Conservation (phyloP, 164 flowering plant species). For the Protea cynaroides region DNA sequence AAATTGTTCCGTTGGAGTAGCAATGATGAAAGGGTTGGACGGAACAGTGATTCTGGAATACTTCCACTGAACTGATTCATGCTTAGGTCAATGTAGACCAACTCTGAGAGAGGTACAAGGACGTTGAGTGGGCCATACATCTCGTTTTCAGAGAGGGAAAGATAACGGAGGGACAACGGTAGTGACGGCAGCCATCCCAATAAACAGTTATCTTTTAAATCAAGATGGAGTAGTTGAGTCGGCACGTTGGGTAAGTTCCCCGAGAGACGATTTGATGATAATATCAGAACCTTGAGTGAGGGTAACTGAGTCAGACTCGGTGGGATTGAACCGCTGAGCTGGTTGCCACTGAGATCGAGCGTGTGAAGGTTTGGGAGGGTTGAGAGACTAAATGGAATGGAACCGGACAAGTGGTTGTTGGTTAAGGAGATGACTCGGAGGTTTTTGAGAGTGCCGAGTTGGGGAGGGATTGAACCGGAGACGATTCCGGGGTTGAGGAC, state of each 20-base stretch:
- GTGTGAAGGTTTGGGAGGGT: slow-evolving; percentile 46
- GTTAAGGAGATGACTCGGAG: slow-evolving; percentile 61
- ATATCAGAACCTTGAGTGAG: slow-evolving; percentile 37
- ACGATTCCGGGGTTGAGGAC: slow-evolving; percentile 58
- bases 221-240: slow-evolving; percentile 46
- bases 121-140: slow-evolving; percentile 51
- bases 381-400: slow-evolving; percentile 39
- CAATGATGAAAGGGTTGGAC: slow-evolving; percentile 26
- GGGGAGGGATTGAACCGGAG: slow-evolving; percentile 57
- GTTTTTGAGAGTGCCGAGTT: slow-evolving; percentile 32
- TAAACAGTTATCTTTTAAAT: slow-evolving; percentile 39
- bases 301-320: slow-evolving; percentile 21
- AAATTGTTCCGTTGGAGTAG: slow-evolving; percentile 65
- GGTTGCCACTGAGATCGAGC: slow-evolving; percentile 61
- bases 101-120: slow-evolving; percentile 28
- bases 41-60: slow-evolving; percentile 44
- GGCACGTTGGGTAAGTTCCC: slow-evolving; percentile 31
- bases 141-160: slow-evolving; percentile 44
- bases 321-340: slow-evolving; percentile 48
- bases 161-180: slow-evolving; percentile 58
- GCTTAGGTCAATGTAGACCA: slow-evolving; percentile 61
- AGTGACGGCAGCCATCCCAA: slow-evolving; percentile 36
- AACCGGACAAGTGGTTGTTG: slow-evolving; percentile 53
- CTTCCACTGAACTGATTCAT: slow-evolving; percentile 59
- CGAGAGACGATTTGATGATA: slow-evolving; percentile 37